Conservation (phyloP, 805 yeast genomes). For the Candida broadrunensis region DNA sequence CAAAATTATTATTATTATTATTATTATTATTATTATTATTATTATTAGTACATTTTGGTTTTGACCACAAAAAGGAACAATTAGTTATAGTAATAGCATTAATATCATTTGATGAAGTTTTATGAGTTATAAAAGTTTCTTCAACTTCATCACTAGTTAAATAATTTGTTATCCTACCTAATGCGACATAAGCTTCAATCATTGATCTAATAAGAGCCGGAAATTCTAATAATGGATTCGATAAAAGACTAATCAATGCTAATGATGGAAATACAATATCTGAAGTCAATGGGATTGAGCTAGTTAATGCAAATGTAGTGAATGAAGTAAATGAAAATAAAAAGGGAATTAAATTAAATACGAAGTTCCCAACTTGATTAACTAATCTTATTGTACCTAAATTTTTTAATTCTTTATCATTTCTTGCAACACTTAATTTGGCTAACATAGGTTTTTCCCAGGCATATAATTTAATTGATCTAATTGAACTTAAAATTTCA, state of each 20-base stretch:
- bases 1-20: too few relatives aligned
- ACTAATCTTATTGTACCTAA: constrained; percentile 45
- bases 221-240: constrained; percentile 56
- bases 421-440: constrained; percentile 51
- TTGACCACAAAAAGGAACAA: constrained; percentile 53
- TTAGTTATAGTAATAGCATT: constrained; percentile 42
- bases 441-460: constrained; percentile 67
- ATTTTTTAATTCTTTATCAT: constrained; percentile 54
- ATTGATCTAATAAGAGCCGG: constrained; percentile 56
- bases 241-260: constrained; percentile 54
- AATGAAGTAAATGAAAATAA: constrained; percentile 63
- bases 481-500: constrained; percentile 58
- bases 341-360: constrained; percentile 65
- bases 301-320: constrained; percentile 47
- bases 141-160: constrained; percentile 47
- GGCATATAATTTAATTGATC: constrained; percentile 63
- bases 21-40: too few relatives aligned
- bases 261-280: constrained; percentile 70
- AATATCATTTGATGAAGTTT: too few relatives aligned
- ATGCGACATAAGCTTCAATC: constrained; percentile 58
- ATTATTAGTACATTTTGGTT: constrained; percentile 13
- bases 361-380: constrained; percentile 45
- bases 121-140: constrained; percentile 16
- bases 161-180: constrained; percentile 51
- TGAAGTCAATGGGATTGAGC: constrained; percentile 54